Conservation (phyloP, 257 asterid genomes). For the Solanum ossicruentum region DNA sequence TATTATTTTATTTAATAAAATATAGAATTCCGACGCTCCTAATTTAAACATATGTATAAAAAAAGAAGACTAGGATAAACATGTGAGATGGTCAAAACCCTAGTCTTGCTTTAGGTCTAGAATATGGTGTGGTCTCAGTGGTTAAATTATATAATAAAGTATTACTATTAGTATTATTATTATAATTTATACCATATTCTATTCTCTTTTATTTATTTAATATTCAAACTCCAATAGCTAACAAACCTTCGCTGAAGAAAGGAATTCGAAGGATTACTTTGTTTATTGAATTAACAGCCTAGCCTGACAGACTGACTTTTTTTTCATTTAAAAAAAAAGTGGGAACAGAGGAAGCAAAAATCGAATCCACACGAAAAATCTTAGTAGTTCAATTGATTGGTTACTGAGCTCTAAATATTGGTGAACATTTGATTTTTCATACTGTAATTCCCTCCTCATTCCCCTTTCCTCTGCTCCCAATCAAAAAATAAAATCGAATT, state of each 20-base stretch:
- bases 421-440: no score
- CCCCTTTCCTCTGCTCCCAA: no score
- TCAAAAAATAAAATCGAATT: no score
- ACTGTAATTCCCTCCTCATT: no score
- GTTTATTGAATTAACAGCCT: background rate
- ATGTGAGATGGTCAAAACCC: background rate
- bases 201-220: background rate
- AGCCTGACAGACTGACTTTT: background rate
- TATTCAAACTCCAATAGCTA: background rate
- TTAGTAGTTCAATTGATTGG: no score
- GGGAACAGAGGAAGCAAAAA: background rate
- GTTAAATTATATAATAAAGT: background rate
- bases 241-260: slow-evolving; percentile 4
- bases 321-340: no score
- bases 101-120: background rate
- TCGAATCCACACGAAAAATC: background rate
- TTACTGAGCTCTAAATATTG: no score
- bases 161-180: background rate
- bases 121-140: background rate
- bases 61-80: background rate
- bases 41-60: background rate
- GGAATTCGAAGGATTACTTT: background rate
- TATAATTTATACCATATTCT: background rate
- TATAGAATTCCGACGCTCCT: background rate
- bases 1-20: background rate